These are phyloP conservation scores for Talaromyces sp. DNA, from an alignment of 2,329 filamentous ascomycete genomes.

Conservation along the genomic window DNA sequence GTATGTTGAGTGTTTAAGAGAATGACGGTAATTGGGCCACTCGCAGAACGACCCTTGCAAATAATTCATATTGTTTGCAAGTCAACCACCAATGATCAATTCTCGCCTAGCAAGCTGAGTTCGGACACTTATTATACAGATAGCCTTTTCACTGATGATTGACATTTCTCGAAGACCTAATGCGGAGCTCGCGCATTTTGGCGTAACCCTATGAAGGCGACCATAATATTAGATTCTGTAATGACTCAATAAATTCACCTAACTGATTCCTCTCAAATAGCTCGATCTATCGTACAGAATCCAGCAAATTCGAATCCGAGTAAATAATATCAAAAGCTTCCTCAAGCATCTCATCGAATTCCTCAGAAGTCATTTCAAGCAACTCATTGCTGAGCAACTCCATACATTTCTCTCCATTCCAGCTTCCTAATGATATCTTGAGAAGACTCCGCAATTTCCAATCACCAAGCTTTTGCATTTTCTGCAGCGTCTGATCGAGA, in stretches of 20 bases:
- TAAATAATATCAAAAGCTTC: conserved; percentile 8
- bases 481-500: conserved; percentile 6
- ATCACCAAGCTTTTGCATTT: conserved; percentile 8
- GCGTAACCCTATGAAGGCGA: background rate
- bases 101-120: no score
- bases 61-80: no score
- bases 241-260: background rate
- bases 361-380: background rate
- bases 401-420: conserved; percentile 13
- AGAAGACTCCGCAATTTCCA: background rate
- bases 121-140: no score
- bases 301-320: background rate
- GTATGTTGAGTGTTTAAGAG: no score
- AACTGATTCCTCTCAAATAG: background rate
- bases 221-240: background rate
- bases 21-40: no score
- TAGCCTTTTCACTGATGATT: no score
- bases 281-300: background rate
- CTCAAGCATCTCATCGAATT: conserved; percentile 5
- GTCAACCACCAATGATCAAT: no score
- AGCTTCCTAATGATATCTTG: background rate
- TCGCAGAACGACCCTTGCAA: no score
- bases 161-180: no score
- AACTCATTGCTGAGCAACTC: conserved; percentile 13
- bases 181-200: no score